phyloP scores from a whole-genome alignment of 495 filamentous ascomycete species.

The Xylaria acuta region DNA sequence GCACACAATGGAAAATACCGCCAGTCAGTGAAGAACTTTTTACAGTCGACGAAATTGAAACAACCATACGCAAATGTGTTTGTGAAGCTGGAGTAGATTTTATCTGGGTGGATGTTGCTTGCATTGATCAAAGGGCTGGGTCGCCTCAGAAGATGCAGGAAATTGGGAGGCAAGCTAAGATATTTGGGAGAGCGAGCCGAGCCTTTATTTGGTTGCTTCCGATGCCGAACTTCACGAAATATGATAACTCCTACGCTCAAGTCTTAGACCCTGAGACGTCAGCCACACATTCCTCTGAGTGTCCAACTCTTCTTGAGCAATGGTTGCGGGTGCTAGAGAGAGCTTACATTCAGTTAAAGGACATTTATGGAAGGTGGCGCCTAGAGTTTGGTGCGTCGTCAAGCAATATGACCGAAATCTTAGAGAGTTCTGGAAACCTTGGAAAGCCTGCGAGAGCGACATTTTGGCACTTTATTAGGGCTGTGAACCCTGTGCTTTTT shows the following conservation, averaged over 20 bases:
- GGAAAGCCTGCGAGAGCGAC: neutral
- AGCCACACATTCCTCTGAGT: neutral
- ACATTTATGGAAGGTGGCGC: neutral
- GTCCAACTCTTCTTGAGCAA: neutral
- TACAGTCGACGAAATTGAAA: neutral
- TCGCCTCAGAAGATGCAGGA: neutral
- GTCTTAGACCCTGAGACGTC: neutral
- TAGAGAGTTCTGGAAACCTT: neutral
- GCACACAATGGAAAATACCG: neutral
- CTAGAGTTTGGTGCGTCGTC: neutral
- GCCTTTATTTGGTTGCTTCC: neutral
- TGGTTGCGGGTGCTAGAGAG: neutral
- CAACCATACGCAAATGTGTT: neutral
- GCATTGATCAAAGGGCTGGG: neutral
- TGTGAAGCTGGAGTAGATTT: neutral
- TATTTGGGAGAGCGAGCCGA: neutral
- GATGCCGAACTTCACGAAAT: neutral
- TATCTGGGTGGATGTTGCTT: neutral
- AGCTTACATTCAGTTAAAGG: neutral
- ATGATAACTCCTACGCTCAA: neutral
- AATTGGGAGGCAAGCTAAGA: neutral
- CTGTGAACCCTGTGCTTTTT: neutral
- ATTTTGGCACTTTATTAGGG: neutral
- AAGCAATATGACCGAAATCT: neutral
- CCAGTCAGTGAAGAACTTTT: neutral